Conservation (phyloP, 345 rosid genomes). For the Gynandropsis gynandra region DNA sequence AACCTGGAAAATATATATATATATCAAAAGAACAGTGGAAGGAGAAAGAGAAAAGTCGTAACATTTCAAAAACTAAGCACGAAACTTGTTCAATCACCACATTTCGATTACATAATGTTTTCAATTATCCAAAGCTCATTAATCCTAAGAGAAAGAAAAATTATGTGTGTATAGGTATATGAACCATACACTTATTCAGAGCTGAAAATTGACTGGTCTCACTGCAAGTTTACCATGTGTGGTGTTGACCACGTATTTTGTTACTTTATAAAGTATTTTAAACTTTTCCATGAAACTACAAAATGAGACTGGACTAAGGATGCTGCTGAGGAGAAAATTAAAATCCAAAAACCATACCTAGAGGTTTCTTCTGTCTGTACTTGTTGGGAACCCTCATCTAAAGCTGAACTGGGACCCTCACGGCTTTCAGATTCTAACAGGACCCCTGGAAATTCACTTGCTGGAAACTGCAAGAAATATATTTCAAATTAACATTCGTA, state of each 20-base stretch:
- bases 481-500: constrained; percentile 15
- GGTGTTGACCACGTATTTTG: constrained; percentile 7
- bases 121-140: neutral
- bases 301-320: constrained; percentile 10
- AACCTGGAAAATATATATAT: constrained; percentile 7
- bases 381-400: constrained; percentile 52
- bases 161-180: constrained; percentile 12
- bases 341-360: constrained; percentile 40
- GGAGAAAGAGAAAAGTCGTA: constrained; percentile 6
- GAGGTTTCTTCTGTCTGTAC: constrained; percentile 45
- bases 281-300: neutral
- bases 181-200: constrained; percentile 6
- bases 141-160: constrained; percentile 13
- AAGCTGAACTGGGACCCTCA: constrained; percentile 42
- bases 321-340: neutral
- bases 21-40: constrained; percentile 14
- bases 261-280: constrained; percentile 8
- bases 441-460: constrained; percentile 44
- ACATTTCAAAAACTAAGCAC: constrained; percentile 5
- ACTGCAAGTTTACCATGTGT: constrained; percentile 11
- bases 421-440: constrained; percentile 53
- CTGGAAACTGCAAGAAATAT: constrained; percentile 72
- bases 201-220: constrained; percentile 4
- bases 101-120: too few species aligned
- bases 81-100: constrained; percentile 10